Evolutionary conservation across 169 alveolate species (phyloP), one percentile per base, ranked within the genome.

Genomic region (Toxoplasma gondii): DNA sequence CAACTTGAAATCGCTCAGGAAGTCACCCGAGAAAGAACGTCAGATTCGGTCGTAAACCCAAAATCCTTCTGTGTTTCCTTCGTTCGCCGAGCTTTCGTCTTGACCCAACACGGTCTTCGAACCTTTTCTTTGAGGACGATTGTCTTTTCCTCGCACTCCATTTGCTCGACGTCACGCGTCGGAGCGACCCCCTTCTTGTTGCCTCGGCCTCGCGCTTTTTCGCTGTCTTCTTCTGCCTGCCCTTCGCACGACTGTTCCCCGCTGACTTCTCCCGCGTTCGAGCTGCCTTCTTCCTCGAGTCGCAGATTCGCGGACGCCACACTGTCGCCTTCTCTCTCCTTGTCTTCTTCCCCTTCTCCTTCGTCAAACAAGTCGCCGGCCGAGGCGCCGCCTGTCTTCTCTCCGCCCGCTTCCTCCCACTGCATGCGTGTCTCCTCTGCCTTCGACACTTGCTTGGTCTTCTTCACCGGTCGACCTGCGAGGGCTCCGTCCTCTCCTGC

Each of bases 61-160:
- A n/a, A n/a, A n/a, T n/a, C n/a, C n/a, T n/a, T n/a, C n/a, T n/a
- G n/a, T n/a, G n/a, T n/a, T n/a, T n/a, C n/a, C n/a, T n/a, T n/a
- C n/a, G n/a, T n/a, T n/a, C n/a, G n/a, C n/a, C n/a, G n/a, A n/a
- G n/a, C n/a, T n/a, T n/a, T n/a, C n/a, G n/a, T n/a, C n/a, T n/a
- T n/a, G n/a, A n/a, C n/a, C n/a, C n/a, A n/a, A n/a, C n/a, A n/a
- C n/a, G n/a, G n/a, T n/a, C n/a, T n/a, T n/a, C n/a, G n/a, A n/a
- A 64, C 74, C 74, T 64, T 64, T 19, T 64, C 74, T 64, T 64
- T 64, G 74, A 64, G 74, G 74, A 64, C n/a, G 74, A 64, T 64
- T 4, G 24, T 64, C 74, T 64, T 64, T 27, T 64, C 74, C 29
- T 64, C 74, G 29, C 24, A 16, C 1, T 64, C 24, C 74, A 64